These are phyloP conservation scores for Kodamaea hsintzibuensis DNA, from an alignment of 805 yeast species.

Conservation along the genomic window DNA sequence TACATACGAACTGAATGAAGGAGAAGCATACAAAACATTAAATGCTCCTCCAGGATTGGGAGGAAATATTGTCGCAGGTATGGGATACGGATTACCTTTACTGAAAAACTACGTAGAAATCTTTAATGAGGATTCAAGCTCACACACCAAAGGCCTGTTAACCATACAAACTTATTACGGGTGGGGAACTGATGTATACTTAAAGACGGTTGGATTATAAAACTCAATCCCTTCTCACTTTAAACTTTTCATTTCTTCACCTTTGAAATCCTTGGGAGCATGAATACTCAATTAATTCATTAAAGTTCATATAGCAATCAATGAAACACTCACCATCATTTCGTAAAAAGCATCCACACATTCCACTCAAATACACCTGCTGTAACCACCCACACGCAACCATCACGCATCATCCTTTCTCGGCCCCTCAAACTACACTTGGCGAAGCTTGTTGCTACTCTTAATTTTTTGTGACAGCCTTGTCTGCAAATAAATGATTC, in stretches of 20 bases:
- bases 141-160: slow-evolving; percentile 38
- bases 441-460: not conserved
- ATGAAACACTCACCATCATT: no score
- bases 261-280: no score
- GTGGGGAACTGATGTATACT: slow-evolving; percentile 48
- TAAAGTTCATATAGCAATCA: no score
- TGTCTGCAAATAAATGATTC: not conserved
- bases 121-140: slow-evolving; percentile 26
- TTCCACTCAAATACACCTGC: no score
- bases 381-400: not conserved
- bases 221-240: not conserved
- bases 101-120: slow-evolving; percentile 52
- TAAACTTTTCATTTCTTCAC: not conserved
- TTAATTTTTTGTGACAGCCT: not conserved
- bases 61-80: slow-evolving; percentile 79
- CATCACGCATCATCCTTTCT: not conserved
- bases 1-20: slow-evolving; percentile 64
- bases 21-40: slow-evolving; percentile 58
- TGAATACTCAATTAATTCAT: no score
- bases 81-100: slow-evolving; percentile 94
- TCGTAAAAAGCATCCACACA: no score
- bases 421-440: not conserved
- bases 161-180: slow-evolving; percentile 43
- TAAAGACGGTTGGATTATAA: slow-evolving; percentile 36
- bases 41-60: slow-evolving; percentile 74